phyloP scores from a whole-genome alignment of 2,329 filamentous ascomycete genomes.

The Xylogone sp. region DNA sequence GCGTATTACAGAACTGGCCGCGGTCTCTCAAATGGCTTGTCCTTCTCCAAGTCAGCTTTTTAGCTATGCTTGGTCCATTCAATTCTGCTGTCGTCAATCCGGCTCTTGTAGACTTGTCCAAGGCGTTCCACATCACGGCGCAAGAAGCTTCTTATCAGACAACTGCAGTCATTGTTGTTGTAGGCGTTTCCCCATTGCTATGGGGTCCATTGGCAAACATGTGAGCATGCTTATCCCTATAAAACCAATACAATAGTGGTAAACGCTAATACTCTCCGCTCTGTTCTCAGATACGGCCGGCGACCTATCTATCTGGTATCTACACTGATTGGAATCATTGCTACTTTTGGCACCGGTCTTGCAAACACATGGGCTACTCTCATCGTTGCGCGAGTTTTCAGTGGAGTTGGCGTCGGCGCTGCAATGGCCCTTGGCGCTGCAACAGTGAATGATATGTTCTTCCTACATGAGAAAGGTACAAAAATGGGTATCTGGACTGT shows the following conservation, averaged over 20 bases:
- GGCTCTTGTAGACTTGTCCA: conserved; percentile 17
- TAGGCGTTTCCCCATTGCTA: conserved; percentile 11
- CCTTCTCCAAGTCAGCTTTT: conserved; percentile 21
- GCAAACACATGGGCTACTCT: conserved; percentile 64
- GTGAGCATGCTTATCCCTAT: neutral
- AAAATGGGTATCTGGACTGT: conserved; percentile 28
- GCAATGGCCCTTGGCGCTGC: conserved; percentile 28
- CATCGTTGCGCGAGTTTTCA: conserved; percentile 34
- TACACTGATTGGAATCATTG: conserved; percentile 17
- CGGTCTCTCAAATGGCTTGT: neutral
- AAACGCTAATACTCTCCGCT: no score
- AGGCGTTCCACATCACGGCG: conserved; percentile 18
- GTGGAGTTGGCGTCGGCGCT: conserved; percentile 22
- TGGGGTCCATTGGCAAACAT: conserved; percentile 20
- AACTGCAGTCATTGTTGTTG: conserved; percentile 26
- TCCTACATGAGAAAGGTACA: conserved; percentile 26
- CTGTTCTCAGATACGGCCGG: conserved; percentile 15
- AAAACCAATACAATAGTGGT: no score
- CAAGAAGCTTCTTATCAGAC: conserved; percentile 21
- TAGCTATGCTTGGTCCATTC: conserved; percentile 22
- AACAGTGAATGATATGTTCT: conserved; percentile 28
- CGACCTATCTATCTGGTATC: conserved; percentile 21
- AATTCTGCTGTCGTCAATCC: conserved; percentile 23
- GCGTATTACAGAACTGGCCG: neutral
- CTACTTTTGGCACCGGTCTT: conserved; percentile 37